Evolutionary conservation across 768 basidiomycete species (phyloP), one percentile per base, ranked within the genome.

Genomic region (Boletus sp.): DNA sequence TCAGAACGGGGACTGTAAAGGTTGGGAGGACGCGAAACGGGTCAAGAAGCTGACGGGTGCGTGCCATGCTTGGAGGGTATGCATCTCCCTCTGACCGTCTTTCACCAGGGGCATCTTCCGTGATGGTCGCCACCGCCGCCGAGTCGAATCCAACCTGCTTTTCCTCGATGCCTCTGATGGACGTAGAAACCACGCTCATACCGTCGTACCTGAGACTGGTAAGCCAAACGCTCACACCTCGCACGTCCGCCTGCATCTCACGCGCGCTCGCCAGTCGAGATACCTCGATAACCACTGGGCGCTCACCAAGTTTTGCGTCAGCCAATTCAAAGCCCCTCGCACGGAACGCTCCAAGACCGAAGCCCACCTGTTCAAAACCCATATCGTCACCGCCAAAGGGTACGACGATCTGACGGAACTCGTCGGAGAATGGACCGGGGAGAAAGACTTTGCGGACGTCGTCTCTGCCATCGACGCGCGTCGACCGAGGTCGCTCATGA

Each of bases 51-150:
- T 85, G 29, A 98, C 95, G 32, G 90, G 94, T 85, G 65, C 47
- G 80, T 72, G 1, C 24, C 12, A 11, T 5, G 7, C 59, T 35
- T 1, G 20, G 28, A 9, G 11, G 15, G 32, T 29, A 3, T 24
- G 24, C 3, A 14, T 30, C 48, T 32, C 18, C 15, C 30, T 36
- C 47, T 58, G 30, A 54, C 47, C 20, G 30, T 29, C 37, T 28
- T 15, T n/a, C 17, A 12, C 28, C 20, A 89, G 89, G 87, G 4
- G 93, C 92, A 11, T 84, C 90, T 64, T 94, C 93, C 0, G 87
- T 94, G 40, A 99, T 99, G 97, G 89, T 99, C 40, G 97, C 97
- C 20, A 88, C 94, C 6, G 94, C 88, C 1, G 97, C 95, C 7
- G 97, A 99, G 72, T 74, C 87, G 5, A 99, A 98, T 71, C 92